Base-by-base conservation (phyloP, 331 rosid genomes). In the Malus hybrid region DNA sequence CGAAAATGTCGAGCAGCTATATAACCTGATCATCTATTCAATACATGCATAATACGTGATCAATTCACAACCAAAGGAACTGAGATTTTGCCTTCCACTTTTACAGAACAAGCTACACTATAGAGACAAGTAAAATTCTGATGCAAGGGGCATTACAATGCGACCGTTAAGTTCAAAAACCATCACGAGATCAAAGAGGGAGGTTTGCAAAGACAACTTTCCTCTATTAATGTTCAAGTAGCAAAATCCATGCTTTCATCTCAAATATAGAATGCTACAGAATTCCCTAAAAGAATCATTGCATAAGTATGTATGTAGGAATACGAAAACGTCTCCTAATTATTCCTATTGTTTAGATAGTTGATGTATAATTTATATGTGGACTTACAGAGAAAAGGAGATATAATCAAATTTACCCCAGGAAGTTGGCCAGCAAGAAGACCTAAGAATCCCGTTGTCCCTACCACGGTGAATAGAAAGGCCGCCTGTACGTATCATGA, bases 391-490 rank as follows among this genome's bases (percentile, higher is more conserved):
- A 77, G 80, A 16, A 72, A 64, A 73, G 55, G 80, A 55, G 52
- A 77, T 77, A 9, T 33, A 55, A 32, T 85, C 54, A 75, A 73
- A 78, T 48, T 85, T 92, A 94, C 97, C 99, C 99, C 97, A 60
- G 99, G 97, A 87, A 92, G 96, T 80, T 92, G 99, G 72, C 97
- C 97, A 52, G 97, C 91, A 70, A 94, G 83, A 84, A 90, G 76
- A 68, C 76, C 99, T 33, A 92, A 83, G 85, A 92, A 89, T 75
- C 99, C 93, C 6, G 97, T 87, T 54, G 93, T 85, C 46, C 99
- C 99, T 69, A 92, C 99, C 81, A 94, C 97, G 27, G 97, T 91
- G 78, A 90, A 94, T 61, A 94, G 97, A 82, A 94, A 94, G 83
- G 97, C 96, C 48, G 96, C 99, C 96, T 92, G 93, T 84, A 50